Evolutionary conservation across 495 filamentous ascomycete genomes (phyloP).

Genomic region (Penicillium simplicissimum): DNA sequence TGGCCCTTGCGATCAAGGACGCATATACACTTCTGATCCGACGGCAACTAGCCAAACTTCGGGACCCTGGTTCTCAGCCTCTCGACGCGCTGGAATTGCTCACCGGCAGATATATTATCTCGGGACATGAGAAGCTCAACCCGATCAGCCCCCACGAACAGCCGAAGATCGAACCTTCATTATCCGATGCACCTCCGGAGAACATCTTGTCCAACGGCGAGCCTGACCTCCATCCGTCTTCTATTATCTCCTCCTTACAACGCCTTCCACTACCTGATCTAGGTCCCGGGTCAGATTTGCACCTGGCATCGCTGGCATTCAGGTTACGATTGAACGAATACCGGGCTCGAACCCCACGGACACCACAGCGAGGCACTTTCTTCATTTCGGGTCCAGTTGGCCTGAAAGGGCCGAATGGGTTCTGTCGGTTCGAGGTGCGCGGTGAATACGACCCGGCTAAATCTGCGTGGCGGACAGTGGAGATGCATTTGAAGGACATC

Average conservation of each 20-base stretch:
- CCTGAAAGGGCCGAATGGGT: conserved; percentile 57
- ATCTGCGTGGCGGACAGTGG: conserved; percentile 37
- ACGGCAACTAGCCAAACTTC: conserved; percentile 35
- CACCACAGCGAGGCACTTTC: conserved; percentile 64
- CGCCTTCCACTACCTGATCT: conserved; percentile 39
- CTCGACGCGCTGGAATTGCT: conserved; percentile 18
- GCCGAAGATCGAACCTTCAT: conserved; percentile 24
- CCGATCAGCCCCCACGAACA: conserved; percentile 27
- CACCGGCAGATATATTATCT: conserved; percentile 13
- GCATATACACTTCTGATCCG: conserved; percentile 35
- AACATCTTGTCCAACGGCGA: conserved; percentile 16
- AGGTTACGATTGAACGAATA: conserved; percentile 48
- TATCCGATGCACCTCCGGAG: conserved; percentile 18
- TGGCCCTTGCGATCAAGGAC: conserved; percentile 41
- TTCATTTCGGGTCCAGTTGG: conserved; percentile 66
- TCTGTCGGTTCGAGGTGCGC: conserved; percentile 56
- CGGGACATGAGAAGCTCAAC: conserved; percentile 21
- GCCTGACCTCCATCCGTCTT: conserved; percentile 32
- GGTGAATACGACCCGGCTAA: conserved; percentile 62
- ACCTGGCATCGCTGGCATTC: conserved; percentile 54
- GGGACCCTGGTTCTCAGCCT: conserved; percentile 17
- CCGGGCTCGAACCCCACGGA: conserved; percentile 18
- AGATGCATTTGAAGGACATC: conserved; percentile 38
- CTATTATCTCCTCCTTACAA: conserved; percentile 38
- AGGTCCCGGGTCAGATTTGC: conserved; percentile 41